A percentile compares a stretch with the other conserved stretches of the same genome.
Evolutionary conservation across 2,329 filamentous ascomycete genomes (phyloP).

Genomic region (Aspergillus pseudoviridinutans): DNA sequence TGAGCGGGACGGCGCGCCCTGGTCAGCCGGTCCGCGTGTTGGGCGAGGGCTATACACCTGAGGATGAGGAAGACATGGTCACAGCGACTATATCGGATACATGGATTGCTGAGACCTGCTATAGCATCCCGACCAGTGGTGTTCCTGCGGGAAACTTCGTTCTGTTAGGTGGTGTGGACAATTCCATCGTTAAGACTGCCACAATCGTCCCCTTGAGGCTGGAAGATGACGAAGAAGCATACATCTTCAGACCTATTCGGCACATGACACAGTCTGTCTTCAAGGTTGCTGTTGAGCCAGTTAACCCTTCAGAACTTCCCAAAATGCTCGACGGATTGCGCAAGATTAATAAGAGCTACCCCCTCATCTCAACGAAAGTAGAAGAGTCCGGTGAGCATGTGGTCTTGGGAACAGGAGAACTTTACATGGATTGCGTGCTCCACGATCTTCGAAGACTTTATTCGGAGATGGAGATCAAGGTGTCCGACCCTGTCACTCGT

Average conservation of each 20-base stretch:
- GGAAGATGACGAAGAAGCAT: conserved; percentile 83
- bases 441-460: conserved; percentile 92
- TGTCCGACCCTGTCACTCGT: conserved; percentile 93
- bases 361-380: conserved; percentile 91
- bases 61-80: conserved; percentile 97
- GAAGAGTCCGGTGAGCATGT: conserved; percentile 98
- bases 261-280: conserved; percentile 98
- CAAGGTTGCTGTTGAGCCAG: conserved; percentile 95
- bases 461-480: conserved; percentile 98
- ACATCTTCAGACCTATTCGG: conserved; percentile 87
- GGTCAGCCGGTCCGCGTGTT: conserved; percentile 83
- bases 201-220: conserved; percentile 79
- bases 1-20: conserved; percentile 84
- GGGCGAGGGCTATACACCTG: conserved; percentile 90
- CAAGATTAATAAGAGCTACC: conserved; percentile 97
- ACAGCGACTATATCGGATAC: conserved; percentile 78
- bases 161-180: conserved; percentile 87
- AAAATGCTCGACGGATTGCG: conserved; percentile 98
- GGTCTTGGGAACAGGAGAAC: conserved; percentile 87
- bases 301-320: conserved; percentile 94
- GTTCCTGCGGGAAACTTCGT: conserved; percentile 93
- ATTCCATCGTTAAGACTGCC: conserved; percentile 96
- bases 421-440: conserved; percentile 99
- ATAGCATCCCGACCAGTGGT: conserved; percentile 86
- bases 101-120: conserved; percentile 87